These are phyloP conservation scores for Adansonia gregorii DNA, from an alignment of 441 rosid species.

Conservation along the genomic window DNA sequence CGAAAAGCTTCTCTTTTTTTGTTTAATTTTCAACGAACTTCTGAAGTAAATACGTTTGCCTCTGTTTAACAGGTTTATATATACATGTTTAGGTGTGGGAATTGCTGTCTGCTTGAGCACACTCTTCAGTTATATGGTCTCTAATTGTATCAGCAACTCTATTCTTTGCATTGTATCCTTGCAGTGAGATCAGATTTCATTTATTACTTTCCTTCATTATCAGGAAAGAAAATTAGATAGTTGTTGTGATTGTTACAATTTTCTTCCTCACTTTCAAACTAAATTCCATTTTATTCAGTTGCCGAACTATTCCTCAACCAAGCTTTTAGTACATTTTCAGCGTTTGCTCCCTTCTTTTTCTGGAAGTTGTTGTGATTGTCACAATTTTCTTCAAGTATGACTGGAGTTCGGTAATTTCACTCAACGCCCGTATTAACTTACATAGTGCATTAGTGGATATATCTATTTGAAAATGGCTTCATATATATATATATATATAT, in stretches of 20 bases:
- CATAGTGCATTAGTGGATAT: background rate
- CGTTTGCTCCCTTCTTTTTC: constrained; percentile 39
- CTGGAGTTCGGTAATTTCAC: constrained; percentile 47
- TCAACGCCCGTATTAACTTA: background rate
- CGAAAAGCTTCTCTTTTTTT: background rate
- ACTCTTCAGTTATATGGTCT: constrained; percentile 39
- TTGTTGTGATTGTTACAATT: background rate
- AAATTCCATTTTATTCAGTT: too few species aligned
- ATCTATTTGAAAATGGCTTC: background rate
- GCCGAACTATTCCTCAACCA: constrained; percentile 32
- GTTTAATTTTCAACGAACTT: background rate
- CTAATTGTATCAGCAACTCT: constrained; percentile 39
- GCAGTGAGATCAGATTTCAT: background rate
- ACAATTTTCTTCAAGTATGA: constrained; percentile 51
- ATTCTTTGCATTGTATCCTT: constrained; percentile 57
- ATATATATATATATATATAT: background rate
- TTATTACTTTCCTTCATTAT: background rate
- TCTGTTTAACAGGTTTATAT: constrained; percentile 57
- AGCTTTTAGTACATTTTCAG: constrained; percentile 44
- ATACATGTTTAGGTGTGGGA: constrained; percentile 47
- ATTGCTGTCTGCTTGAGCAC: constrained; percentile 56
- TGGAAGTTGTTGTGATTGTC: constrained; percentile 45
- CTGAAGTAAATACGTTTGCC: background rate
- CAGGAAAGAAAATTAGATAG: background rate
- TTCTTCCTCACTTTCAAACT: background rate